Evolutionary conservation across 1,139 yeast genomes (phyloP), one percentile per base, ranked within the genome.

Genomic region (Williopsis jadinii): DNA sequence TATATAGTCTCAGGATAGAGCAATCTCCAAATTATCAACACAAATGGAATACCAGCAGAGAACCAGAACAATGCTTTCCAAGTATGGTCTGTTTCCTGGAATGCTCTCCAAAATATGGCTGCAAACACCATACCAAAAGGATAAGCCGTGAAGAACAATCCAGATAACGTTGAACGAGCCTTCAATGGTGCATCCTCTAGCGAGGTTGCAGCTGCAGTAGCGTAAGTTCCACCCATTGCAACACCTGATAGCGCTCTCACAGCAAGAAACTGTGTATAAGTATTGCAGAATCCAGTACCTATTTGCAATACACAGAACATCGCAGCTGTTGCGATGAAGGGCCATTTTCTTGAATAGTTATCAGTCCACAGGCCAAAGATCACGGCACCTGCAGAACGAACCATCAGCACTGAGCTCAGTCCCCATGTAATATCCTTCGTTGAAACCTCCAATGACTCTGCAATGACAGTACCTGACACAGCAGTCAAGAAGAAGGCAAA

Each of bases 1-100:
- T 59, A 59, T 32, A 56, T 59, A 2, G 68, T 59, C 48, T 67
- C 72, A n/a, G 71, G 71, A 44, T 62, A 54, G 19, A 59, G 49
- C 42, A 67, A 48, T 54, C 76, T 61, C 73, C 74, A 70, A 8
- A 58, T 42, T 14, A 70, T 61, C 40, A 71, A 54, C 10, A 68
- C 41, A 28, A 62, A 58, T 8, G 76, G 73, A 9, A 70, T 63
- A 4, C 75, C 77, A 24, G 79, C 67, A 34, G 73, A 62, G 49
- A 77, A 76, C 78, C 80, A 75, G 54, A 73, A 75, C 40, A 74
- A 58, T 3, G 77, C 59, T 57, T 76, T 67, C 81, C 81, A 75
- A 5, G 63, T 61, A 41, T 62, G 59, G 24, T 50, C 52, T 12
- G 60, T 56, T 19, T 47, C 49, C 35, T 49, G 35, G 45, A 69